These are phyloP conservation scores for Biscogniauxia mediterranea DNA, from an alignment of 2,329 filamentous ascomycete genomes.

Conservation along the genomic window DNA sequence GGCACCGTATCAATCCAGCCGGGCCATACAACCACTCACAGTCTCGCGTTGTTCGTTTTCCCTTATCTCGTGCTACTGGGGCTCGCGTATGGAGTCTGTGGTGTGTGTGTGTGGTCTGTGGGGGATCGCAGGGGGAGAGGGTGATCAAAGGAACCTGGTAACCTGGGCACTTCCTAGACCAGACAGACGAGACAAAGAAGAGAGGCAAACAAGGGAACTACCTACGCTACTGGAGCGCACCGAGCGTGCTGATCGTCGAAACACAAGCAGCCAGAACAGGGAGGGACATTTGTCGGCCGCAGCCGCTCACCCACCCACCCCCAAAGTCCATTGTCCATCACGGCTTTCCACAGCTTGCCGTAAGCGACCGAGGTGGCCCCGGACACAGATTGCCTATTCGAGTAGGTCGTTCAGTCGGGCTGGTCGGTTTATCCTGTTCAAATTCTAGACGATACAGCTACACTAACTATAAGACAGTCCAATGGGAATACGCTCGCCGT, in stretches of 20 bases:
- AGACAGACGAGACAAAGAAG: too few species aligned
- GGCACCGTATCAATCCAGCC: constrained; percentile 21
- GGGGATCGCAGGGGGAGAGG: too few species aligned
- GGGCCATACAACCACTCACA: constrained; percentile 20
- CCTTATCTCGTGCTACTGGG: too few species aligned
- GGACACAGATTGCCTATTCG: constrained; percentile 13
- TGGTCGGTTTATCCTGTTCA: constrained; percentile 8
- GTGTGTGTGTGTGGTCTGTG: too few species aligned
- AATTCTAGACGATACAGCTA: constrained; percentile 15
- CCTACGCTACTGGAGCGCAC: background rate
- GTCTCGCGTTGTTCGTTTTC: too few species aligned
- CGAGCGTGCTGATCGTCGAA: background rate
- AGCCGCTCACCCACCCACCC: too few species aligned
- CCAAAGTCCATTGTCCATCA: background rate
- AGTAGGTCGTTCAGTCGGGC: constrained; percentile 14
- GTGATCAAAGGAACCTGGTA: too few species aligned
- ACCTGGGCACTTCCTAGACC: too few species aligned
- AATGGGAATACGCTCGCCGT: background rate
- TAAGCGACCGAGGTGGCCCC: constrained; percentile 19
- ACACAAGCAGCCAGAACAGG: too few species aligned
- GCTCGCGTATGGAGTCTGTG: too few species aligned
- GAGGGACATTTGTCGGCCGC: too few species aligned
- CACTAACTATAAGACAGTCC: background rate
- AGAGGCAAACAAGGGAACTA: too few species aligned
- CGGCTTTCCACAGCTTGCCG: constrained; percentile 1